A percentile compares a stretch with the other conserved stretches of the same genome.
Conservation (phyloP, 192 early-diverging fungal species). For the Coemansia aciculifera region DNA sequence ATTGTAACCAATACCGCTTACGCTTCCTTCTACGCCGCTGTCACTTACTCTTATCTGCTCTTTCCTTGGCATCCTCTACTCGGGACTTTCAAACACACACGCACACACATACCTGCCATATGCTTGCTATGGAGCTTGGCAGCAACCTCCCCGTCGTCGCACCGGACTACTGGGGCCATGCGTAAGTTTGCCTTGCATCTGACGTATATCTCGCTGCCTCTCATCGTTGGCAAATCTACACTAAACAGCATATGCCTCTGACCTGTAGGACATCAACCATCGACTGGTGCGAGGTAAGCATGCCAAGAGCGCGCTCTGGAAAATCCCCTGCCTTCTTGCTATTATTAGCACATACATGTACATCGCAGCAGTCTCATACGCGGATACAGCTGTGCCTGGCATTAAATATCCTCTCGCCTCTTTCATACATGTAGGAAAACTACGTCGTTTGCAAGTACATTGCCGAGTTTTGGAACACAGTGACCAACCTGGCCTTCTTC, state of each 20-base stretch:
- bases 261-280: slow-evolving; percentile 50
- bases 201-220: neutral
- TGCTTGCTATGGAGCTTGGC: slow-evolving; percentile 21
- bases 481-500: slow-evolving; percentile 69
- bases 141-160: slow-evolving; percentile 5
- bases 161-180: slow-evolving; percentile 58
- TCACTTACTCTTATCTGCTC: neutral
- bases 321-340: neutral
- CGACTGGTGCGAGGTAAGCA: slow-evolving; percentile 54
- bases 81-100: neutral
- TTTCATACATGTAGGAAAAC: slow-evolving; percentile 59
- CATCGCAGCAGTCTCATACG: neutral
- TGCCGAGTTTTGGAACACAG: slow-evolving; percentile 80
- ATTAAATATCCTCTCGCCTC: neutral
- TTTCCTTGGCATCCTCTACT: neutral
- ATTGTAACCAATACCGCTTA: neutral
- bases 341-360: slow-evolving; percentile 2
- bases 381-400: neutral
- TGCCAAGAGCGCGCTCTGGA: neutral
- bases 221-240: neutral
- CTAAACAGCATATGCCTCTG: neutral
- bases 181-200: slow-evolving; percentile 46
- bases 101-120: neutral
- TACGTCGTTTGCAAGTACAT: slow-evolving; percentile 68
- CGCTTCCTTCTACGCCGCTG: neutral